A percentile compares a stretch with the other conserved stretches of the same genome.
phyloP scores from a whole-genome alignment of 176 grass and related monocot genomes.

The Juncus inflexus region DNA sequence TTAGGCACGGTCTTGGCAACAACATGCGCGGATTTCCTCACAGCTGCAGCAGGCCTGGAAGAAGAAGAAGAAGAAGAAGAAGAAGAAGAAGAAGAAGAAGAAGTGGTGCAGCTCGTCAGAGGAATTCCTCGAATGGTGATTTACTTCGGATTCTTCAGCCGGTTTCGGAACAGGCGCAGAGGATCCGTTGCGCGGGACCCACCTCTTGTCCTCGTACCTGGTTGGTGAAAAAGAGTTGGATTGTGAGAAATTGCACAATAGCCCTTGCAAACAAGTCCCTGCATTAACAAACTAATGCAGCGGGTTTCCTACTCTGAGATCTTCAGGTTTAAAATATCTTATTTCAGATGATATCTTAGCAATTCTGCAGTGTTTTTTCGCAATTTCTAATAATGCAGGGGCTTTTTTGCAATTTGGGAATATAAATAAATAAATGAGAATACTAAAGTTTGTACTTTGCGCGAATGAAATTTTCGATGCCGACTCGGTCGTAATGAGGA shows the following conservation, averaged over 20 bases:
- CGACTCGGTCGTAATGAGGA: slow-evolving; percentile 88
- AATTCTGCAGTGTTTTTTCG: too few species aligned
- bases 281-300: too few species aligned
- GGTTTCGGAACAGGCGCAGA: slow-evolving; percentile 29
- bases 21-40: slow-evolving; percentile 47
- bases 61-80: too few species aligned
- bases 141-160: slow-evolving; percentile 52
- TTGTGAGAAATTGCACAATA: neutral
- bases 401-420: neutral
- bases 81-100: too few species aligned
- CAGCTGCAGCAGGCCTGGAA: slow-evolving; percentile 22
- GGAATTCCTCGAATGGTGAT: slow-evolving; percentile 50
- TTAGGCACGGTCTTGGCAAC: slow-evolving; percentile 38
- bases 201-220: slow-evolving; percentile 99
- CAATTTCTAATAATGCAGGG: neutral
- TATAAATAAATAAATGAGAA: too few species aligned
- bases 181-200: slow-evolving; percentile 71
- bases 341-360: too few species aligned
- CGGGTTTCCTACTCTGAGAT: too few species aligned
- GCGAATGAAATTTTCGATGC: slow-evolving; percentile 97
- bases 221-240: slow-evolving; percentile 2
- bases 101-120: slow-evolving; percentile 46
- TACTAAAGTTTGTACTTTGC: slow-evolving; percentile 55
- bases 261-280: too few species aligned
- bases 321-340: too few species aligned